Conservation (phyloP, 192 early-diverging fungal genomes). For the Ambispora gerdemannii region DNA sequence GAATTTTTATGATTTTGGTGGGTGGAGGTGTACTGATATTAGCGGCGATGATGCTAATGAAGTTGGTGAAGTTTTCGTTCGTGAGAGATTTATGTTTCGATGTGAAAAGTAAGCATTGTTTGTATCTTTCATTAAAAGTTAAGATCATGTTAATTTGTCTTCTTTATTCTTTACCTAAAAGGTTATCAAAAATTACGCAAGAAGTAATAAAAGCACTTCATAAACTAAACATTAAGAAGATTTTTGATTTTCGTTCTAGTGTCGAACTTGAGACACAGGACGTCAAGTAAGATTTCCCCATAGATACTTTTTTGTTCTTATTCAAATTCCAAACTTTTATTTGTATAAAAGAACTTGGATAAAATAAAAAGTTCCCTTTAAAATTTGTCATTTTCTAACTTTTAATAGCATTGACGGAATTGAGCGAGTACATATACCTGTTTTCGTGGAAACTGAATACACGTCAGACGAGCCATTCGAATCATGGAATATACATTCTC, state of each 20-base stretch:
- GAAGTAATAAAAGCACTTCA: conserved; percentile 45
- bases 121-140: too few species aligned
- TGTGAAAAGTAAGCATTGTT: background rate
- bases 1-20: conserved; percentile 58
- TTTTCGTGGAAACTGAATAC: conserved; percentile 54
- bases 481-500: conserved; percentile 57
- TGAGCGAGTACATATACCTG: conserved; percentile 44
- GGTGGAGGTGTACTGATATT: conserved; percentile 28
- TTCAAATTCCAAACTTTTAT: too few species aligned
- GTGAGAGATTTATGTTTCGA: background rate
- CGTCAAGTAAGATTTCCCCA: conserved; percentile 38
- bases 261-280: conserved; percentile 50
- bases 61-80: conserved; percentile 34
- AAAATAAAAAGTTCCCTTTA: too few species aligned
- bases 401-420: conserved; percentile 32
- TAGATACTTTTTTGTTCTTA: too few species aligned
- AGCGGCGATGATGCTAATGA: too few species aligned
- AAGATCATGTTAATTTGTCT: too few species aligned
- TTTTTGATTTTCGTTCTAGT: conserved; percentile 56
- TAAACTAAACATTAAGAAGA: conserved; percentile 47
- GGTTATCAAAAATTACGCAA: conserved; percentile 44
- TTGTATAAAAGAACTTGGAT: too few species aligned
- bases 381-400: too few species aligned
- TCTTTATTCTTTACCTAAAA: conserved; percentile 15
- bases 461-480: conserved; percentile 52